Evolutionary conservation across 371 early-diverging fungal genomes (phyloP).

Genomic region (Lichtheimia corymbifera): DNA sequence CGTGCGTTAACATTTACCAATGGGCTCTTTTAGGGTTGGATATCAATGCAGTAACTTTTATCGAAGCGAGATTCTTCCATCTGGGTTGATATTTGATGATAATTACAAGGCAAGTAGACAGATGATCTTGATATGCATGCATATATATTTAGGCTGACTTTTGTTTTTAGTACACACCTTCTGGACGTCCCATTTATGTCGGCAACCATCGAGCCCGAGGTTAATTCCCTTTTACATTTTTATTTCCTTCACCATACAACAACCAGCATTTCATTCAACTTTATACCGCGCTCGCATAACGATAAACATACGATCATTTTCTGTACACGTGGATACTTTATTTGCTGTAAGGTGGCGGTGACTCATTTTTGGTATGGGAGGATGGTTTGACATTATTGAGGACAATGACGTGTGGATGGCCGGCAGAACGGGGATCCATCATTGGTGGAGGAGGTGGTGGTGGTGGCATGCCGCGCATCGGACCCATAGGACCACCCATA

Average conservation of each 20-base stretch:
- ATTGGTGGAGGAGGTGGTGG: background rate
- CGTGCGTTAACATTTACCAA: slow-evolving; percentile 1
- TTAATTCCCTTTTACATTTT: background rate
- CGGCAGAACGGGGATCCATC: background rate
- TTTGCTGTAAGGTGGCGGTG: too few relatives aligned
- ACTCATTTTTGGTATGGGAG: too few relatives aligned
- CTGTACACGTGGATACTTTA: too few relatives aligned
- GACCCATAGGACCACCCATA: slow-evolving; percentile 1
- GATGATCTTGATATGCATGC: background rate
- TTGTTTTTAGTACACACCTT: slow-evolving; percentile 31
- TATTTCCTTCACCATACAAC: background rate
- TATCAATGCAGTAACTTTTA: slow-evolving; percentile 80
- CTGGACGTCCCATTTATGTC: slow-evolving; percentile 35
- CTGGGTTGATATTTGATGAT: slow-evolving; percentile 70
- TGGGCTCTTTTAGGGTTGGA: slow-evolving; percentile 46
- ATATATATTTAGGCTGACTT: background rate
- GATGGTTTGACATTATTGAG: background rate
- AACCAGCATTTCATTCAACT: background rate
- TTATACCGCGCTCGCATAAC: too few relatives aligned
- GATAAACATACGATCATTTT: too few relatives aligned
- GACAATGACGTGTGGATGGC: background rate
- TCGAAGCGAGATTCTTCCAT: slow-evolving; percentile 64
- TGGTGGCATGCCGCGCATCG: background rate
- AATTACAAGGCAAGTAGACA: slow-evolving; percentile 50
- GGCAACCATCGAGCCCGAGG: slow-evolving; percentile 27